Evolutionary conservation across 768 basidiomycete genomes (phyloP).

Genomic region (Russula abietina): DNA sequence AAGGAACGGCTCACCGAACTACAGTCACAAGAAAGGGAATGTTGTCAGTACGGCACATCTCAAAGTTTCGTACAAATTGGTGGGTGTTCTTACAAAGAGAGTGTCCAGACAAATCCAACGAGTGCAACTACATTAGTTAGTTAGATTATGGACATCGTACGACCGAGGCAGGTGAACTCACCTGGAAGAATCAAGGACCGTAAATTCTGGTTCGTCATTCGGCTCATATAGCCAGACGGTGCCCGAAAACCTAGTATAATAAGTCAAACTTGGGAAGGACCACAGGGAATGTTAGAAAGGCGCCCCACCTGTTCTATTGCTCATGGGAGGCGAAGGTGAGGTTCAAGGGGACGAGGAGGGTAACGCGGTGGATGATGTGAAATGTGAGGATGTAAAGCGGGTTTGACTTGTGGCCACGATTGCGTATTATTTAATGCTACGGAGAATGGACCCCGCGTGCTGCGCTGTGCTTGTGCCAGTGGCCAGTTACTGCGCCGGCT

Average conservation of each 20-base stretch:
- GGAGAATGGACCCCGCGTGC: no score
- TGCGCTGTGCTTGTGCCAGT: no score
- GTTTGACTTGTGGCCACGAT: neutral
- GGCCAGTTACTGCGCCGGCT: no score
- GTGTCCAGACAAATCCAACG: constrained; percentile 51
- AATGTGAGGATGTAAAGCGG: neutral
- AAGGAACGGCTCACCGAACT: constrained; percentile 11
- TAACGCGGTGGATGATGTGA: neutral
- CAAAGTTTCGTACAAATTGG: neutral
- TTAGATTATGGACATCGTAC: neutral
- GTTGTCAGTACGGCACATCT: constrained; percentile 13
- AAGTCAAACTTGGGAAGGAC: neutral
- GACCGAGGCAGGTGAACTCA: constrained; percentile 20
- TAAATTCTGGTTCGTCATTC: constrained; percentile 50
- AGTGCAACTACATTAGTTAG: constrained; percentile 33
- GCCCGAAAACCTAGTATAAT: constrained; percentile 35
- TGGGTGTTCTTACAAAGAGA: constrained; percentile 50
- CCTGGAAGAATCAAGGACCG: constrained; percentile 52
- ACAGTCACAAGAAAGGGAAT: constrained; percentile 31
- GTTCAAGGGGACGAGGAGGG: neutral
- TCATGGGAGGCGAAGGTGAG: neutral
- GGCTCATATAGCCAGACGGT: constrained; percentile 52
- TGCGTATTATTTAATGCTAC: no score
- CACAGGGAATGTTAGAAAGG: neutral
- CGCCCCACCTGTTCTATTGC: constrained; percentile 2